Conservation (phyloP, 176 grass and related monocot genomes). For the Hordeum vulgare region DNA sequence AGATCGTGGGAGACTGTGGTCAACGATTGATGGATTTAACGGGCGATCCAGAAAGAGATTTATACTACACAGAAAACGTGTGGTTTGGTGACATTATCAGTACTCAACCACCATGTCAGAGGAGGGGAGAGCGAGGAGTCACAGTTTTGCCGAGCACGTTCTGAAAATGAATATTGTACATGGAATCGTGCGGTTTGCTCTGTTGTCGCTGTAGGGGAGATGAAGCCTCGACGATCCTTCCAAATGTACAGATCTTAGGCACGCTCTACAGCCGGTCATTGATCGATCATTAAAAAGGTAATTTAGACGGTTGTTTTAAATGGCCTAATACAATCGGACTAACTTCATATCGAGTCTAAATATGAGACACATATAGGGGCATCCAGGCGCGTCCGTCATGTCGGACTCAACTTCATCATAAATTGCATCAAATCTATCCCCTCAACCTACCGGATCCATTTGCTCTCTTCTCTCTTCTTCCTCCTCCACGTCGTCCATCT, state of each 20-base stretch:
- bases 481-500: no score
- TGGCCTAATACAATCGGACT: no score
- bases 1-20: not conserved
- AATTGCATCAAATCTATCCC: no score
- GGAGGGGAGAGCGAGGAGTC: not conserved
- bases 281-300: no score
- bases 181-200: not conserved
- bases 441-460: no score
- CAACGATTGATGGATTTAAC: not conserved
- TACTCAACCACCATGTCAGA: conserved; percentile 27
- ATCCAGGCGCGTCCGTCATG: no score
- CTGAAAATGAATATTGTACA: not conserved
- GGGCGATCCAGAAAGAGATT: not conserved
- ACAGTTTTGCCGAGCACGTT: not conserved
- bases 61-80: conserved; percentile 31
- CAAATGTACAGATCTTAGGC: not conserved
- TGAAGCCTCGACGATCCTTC: conserved; percentile 6
- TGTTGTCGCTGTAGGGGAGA: not conserved
- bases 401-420: no score
- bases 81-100: conserved; percentile 4
- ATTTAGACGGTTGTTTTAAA: no score
- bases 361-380: no score
- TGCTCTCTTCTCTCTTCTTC: no score
- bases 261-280: no score
- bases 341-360: no score